A percentile compares a stretch with the other conserved stretches of the same genome.
Evolutionary conservation across 1,284 basidiomycete species (phyloP).

Genomic region (Vanrija sp.): DNA sequence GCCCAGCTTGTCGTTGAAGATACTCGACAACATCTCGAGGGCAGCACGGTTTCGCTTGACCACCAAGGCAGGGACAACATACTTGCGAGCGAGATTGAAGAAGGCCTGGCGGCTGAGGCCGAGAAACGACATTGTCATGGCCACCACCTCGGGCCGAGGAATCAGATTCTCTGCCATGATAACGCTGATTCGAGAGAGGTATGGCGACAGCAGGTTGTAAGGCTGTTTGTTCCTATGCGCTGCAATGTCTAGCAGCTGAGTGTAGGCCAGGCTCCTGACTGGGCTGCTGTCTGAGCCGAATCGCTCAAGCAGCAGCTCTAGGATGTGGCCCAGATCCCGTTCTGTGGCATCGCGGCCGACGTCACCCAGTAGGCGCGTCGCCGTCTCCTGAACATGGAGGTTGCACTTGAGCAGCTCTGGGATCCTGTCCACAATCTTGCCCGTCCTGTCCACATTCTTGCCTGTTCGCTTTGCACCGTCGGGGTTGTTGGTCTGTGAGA

Average conservation of each 20-base stretch:
- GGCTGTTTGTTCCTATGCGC: slow-evolving; percentile 59
- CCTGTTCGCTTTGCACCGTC: background rate
- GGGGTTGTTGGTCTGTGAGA: background rate
- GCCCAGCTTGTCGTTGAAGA: slow-evolving; percentile 54
- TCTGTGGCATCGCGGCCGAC: slow-evolving; percentile 54
- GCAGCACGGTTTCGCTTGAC: slow-evolving; percentile 56
- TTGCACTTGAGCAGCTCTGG: background rate
- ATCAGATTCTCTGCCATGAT: slow-evolving; percentile 61
- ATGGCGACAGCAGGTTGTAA: slow-evolving; percentile 66
- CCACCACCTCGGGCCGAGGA: slow-evolving; percentile 54
- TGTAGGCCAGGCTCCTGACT: slow-evolving; percentile 63
- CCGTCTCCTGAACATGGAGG: slow-evolving; percentile 20
- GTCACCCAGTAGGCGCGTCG: slow-evolving; percentile 26
- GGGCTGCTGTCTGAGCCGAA: slow-evolving; percentile 64
- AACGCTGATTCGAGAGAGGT: slow-evolving; percentile 64
- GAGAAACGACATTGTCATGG: slow-evolving; percentile 41
- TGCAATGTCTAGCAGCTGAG: slow-evolving; percentile 59
- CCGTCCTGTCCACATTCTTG: background rate
- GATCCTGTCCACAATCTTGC: background rate
- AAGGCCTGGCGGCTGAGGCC: slow-evolving; percentile 55
- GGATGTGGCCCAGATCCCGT: slow-evolving; percentile 58
- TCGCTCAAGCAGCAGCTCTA: slow-evolving; percentile 65
- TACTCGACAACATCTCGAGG: slow-evolving; percentile 53
- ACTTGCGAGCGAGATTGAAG: slow-evolving; percentile 57
- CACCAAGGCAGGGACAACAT: slow-evolving; percentile 69